Conservation (phyloP, 768 basidiomycete genomes). For the Amanita fuliginea region DNA sequence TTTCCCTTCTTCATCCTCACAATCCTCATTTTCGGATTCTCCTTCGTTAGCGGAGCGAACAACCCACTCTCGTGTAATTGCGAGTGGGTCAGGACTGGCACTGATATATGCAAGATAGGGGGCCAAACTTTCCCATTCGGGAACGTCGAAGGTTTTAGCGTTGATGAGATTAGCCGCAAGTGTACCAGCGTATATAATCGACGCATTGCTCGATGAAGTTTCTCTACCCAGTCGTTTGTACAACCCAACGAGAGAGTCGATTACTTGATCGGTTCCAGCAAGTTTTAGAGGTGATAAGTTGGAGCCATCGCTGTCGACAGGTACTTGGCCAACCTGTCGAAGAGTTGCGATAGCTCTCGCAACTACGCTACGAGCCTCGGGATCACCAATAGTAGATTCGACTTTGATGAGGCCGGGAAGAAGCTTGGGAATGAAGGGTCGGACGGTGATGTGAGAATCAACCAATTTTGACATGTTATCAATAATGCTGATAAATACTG, state of each 20-base stretch:
- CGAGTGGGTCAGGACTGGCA: slow-evolving; percentile 50
- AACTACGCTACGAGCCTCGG: slow-evolving; percentile 92
- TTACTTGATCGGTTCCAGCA: slow-evolving; percentile 58
- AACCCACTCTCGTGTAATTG: slow-evolving; percentile 74
- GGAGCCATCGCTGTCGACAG: slow-evolving; percentile 74
- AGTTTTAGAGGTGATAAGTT: slow-evolving; percentile 80
- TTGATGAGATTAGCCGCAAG: slow-evolving; percentile 85
- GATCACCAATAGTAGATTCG: slow-evolving; percentile 90
- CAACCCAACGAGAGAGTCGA: slow-evolving; percentile 54
- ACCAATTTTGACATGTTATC: slow-evolving; percentile 99
- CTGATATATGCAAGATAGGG: slow-evolving; percentile 65
- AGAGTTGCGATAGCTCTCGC: slow-evolving; percentile 90
- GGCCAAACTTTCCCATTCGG: slow-evolving; percentile 77
- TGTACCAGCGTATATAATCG: slow-evolving; percentile 57
- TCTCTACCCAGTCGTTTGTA: slow-evolving; percentile 78
- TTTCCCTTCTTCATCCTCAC: slow-evolving; percentile 93
- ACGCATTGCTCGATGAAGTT: slow-evolving; percentile 45
- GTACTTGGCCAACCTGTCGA: slow-evolving; percentile 89
- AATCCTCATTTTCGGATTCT: slow-evolving; percentile 51
- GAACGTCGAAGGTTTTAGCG: slow-evolving; percentile 83
- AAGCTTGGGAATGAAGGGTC: slow-evolving; percentile 93
- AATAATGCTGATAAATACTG: slow-evolving; percentile 48
- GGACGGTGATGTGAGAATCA: slow-evolving; percentile 88
- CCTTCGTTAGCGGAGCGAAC: slow-evolving; percentile 81
- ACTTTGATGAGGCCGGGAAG: slow-evolving; percentile 95